These are phyloP conservation scores for Aspergillus sp. DNA, from an alignment of 2,329 filamentous ascomycete species.

Conservation along the genomic window DNA sequence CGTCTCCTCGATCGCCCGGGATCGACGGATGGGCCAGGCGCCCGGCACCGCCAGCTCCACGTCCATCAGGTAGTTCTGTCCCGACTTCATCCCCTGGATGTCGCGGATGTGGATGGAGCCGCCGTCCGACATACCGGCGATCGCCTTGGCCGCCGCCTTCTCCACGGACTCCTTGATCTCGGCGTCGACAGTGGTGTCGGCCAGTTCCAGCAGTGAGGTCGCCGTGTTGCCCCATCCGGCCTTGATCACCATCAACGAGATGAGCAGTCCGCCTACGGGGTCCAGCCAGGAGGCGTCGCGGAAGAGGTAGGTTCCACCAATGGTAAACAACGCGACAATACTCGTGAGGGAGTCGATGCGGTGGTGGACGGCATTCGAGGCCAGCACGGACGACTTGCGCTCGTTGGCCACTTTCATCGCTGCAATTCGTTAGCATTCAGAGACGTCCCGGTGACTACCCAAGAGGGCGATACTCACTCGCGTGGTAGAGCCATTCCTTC, in stretches of 20 bases:
- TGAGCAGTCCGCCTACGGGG: conserved; percentile 86
- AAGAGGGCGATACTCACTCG: conserved; percentile 64
- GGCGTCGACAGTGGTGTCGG: conserved; percentile 83
- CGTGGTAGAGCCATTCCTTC: conserved; percentile 96
- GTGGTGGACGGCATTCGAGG: conserved; percentile 95
- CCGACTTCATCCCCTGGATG: conserved; percentile 88
- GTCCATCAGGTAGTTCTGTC: conserved; percentile 93
- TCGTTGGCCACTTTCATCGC: conserved; percentile 94
- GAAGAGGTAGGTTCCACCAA: conserved; percentile 84
- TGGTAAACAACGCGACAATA: conserved; percentile 85
- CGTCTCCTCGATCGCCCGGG: conserved; percentile 66
- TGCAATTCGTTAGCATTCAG: conserved; percentile 34
- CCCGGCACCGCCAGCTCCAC: conserved; percentile 79
- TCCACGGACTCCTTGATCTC: conserved; percentile 74
- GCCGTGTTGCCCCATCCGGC: conserved; percentile 85
- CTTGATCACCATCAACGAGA: conserved; percentile 89
- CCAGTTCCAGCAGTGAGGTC: conserved; percentile 79
- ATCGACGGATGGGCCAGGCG: conserved; percentile 71
- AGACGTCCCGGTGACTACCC: no score
- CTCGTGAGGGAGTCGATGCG: conserved; percentile 94
- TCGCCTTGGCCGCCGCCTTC: conserved; percentile 61
- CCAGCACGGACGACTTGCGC: conserved; percentile 91
- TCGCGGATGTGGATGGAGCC: conserved; percentile 69
- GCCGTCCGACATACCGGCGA: conserved; percentile 55
- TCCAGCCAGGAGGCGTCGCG: conserved; percentile 88